These are phyloP conservation scores for Aphanomyces euteiches DNA, from an alignment of 352 stramenopile genomes.

Conservation along the genomic window DNA sequence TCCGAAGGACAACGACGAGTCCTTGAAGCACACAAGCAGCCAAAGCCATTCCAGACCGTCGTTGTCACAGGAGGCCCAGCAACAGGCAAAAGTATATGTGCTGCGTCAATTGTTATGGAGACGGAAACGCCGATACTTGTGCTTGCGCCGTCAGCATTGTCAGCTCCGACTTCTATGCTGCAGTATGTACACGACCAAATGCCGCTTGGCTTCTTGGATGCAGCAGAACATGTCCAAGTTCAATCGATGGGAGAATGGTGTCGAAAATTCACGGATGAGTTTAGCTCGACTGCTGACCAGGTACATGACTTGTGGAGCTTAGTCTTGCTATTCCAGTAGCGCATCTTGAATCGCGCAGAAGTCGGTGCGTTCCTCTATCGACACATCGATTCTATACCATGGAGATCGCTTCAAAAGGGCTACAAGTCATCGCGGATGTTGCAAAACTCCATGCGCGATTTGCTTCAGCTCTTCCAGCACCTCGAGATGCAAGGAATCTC, in stretches of 20 bases:
- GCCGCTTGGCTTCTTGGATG: neutral
- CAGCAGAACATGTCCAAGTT: neutral
- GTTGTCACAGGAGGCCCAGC: neutral
- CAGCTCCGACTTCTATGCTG: neutral
- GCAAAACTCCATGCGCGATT: conserved; percentile 51
- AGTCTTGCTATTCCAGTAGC: neutral
- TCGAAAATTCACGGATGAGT: neutral
- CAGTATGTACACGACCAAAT: neutral
- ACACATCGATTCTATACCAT: conserved; percentile 19
- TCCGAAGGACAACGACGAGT: neutral
- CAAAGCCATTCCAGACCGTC: neutral
- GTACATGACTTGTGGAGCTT: neutral
- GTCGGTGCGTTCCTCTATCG: conserved; percentile 4
- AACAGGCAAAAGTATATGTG: conserved; percentile 5
- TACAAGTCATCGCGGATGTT: conserved; percentile 41
- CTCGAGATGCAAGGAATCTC: conserved; percentile 59
- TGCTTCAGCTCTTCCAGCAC: conserved; percentile 65
- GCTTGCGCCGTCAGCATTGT: neutral
- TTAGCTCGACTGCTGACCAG: neutral
- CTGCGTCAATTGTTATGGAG: neutral
- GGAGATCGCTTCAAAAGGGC: neutral
- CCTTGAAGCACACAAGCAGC: neutral
- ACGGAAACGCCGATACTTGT: neutral
- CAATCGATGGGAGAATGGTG: neutral
- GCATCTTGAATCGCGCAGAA: conserved; percentile 14